These are phyloP conservation scores for Aspergillus brasiliensis DNA, from an alignment of 2,329 filamentous ascomycete species.

Conservation along the genomic window DNA sequence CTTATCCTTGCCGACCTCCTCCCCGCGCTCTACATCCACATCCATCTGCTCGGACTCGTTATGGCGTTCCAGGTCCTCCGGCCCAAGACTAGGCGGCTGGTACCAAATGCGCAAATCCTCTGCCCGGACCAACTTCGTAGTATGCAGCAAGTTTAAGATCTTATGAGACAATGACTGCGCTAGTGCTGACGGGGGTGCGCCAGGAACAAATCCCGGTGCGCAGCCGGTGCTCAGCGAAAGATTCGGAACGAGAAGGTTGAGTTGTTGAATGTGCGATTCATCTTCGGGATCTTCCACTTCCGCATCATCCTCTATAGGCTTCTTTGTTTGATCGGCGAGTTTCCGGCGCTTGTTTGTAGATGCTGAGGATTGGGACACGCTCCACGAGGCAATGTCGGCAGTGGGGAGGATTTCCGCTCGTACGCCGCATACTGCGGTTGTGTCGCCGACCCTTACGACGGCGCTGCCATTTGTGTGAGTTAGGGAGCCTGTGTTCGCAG, in stretches of 20 bases:
- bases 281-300: conserved; percentile 53
- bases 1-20: conserved; percentile 30
- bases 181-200: conserved; percentile 74
- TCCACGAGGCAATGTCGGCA: conserved; percentile 66
- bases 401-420: conserved; percentile 80
- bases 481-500: conserved; percentile 78
- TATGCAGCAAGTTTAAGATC: conserved; percentile 74
- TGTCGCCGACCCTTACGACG: conserved; percentile 84
- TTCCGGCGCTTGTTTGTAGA: conserved; percentile 37
- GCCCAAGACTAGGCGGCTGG: conserved; percentile 47
- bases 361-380: conserved; percentile 38
- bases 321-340: conserved; percentile 25
- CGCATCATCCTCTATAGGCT: conserved; percentile 18
- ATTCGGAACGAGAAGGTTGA: conserved; percentile 84
- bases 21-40: conserved; percentile 48
- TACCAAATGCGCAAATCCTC: conserved; percentile 75
- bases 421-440: conserved; percentile 91
- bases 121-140: conserved; percentile 65
- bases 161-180: conserved; percentile 85
- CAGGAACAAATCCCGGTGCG: conserved; percentile 80
- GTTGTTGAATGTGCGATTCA: conserved; percentile 49
- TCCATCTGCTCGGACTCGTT: conserved; percentile 50
- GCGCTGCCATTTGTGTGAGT: conserved; percentile 89
- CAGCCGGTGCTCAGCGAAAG: conserved; percentile 90
- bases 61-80: conserved; percentile 33